Conservation (phyloP, 1,139 yeast genomes). For the Yamadazyma friedrichii region DNA sequence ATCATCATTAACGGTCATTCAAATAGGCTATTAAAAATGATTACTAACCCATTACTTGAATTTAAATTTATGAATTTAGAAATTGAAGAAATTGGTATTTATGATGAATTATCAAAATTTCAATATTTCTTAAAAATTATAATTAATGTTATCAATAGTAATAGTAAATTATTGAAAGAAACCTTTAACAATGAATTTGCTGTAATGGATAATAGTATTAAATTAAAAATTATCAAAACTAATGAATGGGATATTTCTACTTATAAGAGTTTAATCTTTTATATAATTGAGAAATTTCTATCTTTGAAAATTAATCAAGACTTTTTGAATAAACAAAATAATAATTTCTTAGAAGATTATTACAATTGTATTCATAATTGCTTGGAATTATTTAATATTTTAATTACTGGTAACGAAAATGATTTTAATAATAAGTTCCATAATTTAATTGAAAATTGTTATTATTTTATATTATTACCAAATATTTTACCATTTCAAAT, state of each 20-base stretch:
- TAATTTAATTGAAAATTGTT: slow-evolving; percentile 27
- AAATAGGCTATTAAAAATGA: slow-evolving; percentile 57
- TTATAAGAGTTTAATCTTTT: slow-evolving; percentile 55
- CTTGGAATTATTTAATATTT: slow-evolving; percentile 40
- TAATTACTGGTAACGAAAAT: slow-evolving; percentile 57
- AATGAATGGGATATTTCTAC: slow-evolving; percentile 59
- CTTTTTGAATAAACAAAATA: slow-evolving; percentile 17
- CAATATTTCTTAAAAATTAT: slow-evolving; percentile 56
- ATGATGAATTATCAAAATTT: slow-evolving; percentile 60
- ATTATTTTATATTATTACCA: slow-evolving; percentile 19
- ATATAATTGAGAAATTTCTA: slow-evolving; percentile 46
- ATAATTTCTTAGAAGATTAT: slow-evolving; percentile 21
- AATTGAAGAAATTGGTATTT: slow-evolving; percentile 16
- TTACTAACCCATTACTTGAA: slow-evolving; percentile 49
- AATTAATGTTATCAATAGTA: slow-evolving; percentile 48
- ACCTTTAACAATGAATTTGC: slow-evolving; percentile 55
- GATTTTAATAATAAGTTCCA: slow-evolving; percentile 44
- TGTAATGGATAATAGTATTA: slow-evolving; percentile 48
- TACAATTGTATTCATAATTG: slow-evolving; percentile 28
- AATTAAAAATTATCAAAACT: slow-evolving; percentile 29
- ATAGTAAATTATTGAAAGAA: slow-evolving; percentile 40
- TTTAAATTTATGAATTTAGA: slow-evolving; percentile 31
- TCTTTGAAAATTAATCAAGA: slow-evolving; percentile 28
- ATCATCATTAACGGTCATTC: slow-evolving; percentile 53
- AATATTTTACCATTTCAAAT: slow-evolving; percentile 18